These are phyloP conservation scores for Geranium incanum DNA, from an alignment of 441 rosid genomes.

Conservation along the genomic window DNA sequence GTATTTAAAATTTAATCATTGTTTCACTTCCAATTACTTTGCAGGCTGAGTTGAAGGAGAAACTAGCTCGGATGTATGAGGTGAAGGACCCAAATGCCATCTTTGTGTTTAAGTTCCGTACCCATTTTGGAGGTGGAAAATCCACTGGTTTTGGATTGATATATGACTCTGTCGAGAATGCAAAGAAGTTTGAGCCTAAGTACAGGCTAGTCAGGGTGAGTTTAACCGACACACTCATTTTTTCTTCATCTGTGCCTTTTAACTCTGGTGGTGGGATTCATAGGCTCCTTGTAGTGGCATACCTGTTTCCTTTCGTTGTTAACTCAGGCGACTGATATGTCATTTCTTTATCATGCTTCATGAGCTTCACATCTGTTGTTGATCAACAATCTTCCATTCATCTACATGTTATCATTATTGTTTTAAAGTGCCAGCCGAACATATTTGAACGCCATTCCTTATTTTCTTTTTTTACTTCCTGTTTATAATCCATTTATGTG, in stretches of 20 bases:
- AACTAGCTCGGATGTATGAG: constrained; percentile 4
- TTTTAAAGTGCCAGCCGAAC: neutral
- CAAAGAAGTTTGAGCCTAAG: constrained; percentile 9
- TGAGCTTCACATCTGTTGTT: neutral
- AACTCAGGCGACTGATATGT: neutral
- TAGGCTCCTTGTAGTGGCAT: neutral
- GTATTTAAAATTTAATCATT: neutral
- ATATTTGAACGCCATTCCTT: neutral
- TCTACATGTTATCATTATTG: neutral
- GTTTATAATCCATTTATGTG: neutral
- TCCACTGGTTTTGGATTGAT: constrained; percentile 8
- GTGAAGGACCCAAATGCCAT: constrained; percentile 9
- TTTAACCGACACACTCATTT: neutral
- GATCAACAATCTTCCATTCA: neutral
- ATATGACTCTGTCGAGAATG: constrained; percentile 3
- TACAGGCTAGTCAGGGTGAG: constrained; percentile 10
- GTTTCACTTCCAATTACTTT: neutral
- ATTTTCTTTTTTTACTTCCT: neutral
- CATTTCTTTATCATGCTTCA: neutral
- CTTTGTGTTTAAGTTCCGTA: constrained; percentile 9
- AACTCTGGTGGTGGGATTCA: neutral
- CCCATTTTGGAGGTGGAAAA: constrained; percentile 9
- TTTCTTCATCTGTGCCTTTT: neutral
- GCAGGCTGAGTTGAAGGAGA: constrained; percentile 10
- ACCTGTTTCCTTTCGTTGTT: neutral